Evolutionary conservation across 2,329 filamentous ascomycete species (phyloP).

Genomic region (Aspergillus oerlinghausenensis): DNA sequence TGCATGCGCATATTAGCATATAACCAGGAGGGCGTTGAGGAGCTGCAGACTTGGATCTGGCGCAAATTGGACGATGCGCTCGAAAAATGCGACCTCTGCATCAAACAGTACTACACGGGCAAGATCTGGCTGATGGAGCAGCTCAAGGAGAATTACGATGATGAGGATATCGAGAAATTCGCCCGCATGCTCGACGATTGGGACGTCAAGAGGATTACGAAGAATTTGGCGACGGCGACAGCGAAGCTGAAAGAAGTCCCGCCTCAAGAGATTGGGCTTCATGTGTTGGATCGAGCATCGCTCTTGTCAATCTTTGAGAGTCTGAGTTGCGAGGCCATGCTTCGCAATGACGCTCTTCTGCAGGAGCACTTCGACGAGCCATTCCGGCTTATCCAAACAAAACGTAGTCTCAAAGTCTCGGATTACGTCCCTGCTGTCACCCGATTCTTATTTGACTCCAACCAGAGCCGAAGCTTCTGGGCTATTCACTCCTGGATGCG

Average conservation of each 20-base stretch:
- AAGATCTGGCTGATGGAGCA: conserved; percentile 60
- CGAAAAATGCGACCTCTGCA: conserved; percentile 63
- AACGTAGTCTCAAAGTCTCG: conserved; percentile 70
- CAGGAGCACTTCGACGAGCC: conserved; percentile 69
- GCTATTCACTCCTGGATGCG: conserved; percentile 65
- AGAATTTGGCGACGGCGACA: conserved; percentile 55
- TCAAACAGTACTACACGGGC: conserved; percentile 68
- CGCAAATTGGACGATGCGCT: conserved; percentile 55
- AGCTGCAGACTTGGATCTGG: conserved; percentile 58
- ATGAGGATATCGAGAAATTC: conserved; percentile 47
- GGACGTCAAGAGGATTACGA: conserved; percentile 59
- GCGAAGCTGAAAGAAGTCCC: conserved; percentile 50
- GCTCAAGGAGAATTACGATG: conserved; percentile 53
- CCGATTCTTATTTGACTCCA: conserved; percentile 74
- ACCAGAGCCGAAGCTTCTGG: conserved; percentile 61
- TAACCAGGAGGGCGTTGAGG: conserved; percentile 55
- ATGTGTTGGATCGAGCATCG: conserved; percentile 53
- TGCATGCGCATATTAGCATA: conserved; percentile 67
- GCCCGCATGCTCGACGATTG: conserved; percentile 54
- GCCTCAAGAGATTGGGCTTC: conserved; percentile 47
- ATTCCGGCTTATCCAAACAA: conserved; percentile 74
- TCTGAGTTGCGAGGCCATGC: conserved; percentile 75
- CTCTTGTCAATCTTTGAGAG: conserved; percentile 83
- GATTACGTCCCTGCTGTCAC: conserved; percentile 77
- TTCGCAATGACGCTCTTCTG: conserved; percentile 54